phyloP scores from a whole-genome alignment of 257 asterid genomes.

The Asclepias syriaca region DNA sequence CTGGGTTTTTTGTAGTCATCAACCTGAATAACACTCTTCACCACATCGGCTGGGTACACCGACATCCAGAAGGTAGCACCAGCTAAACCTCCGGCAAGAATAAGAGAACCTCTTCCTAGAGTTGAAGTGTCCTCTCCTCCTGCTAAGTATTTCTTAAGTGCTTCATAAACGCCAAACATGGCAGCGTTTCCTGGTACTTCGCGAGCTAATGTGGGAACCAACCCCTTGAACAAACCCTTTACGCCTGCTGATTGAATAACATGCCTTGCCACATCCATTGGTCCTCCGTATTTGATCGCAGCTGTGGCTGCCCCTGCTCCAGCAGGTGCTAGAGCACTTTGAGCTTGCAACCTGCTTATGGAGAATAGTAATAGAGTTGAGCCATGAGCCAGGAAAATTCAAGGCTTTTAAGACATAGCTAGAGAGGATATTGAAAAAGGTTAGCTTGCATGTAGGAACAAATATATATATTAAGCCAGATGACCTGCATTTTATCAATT shows the following conservation, averaged over 20 bases:
- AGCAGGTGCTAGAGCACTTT: slow-evolving; percentile 46
- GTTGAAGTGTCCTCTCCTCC: slow-evolving; percentile 65
- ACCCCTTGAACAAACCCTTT: slow-evolving; percentile 70
- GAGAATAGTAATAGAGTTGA: background rate
- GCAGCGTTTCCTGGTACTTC: slow-evolving; percentile 85
- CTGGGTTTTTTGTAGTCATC: slow-evolving; percentile 73
- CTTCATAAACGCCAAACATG: slow-evolving; percentile 85
- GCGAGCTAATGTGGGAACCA: slow-evolving; percentile 68
- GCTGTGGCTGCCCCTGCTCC: slow-evolving; percentile 30
- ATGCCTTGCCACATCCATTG: slow-evolving; percentile 76
- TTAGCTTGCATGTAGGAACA: background rate
- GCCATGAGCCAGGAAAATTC: background rate
- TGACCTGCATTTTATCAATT: slow-evolving; percentile 86
- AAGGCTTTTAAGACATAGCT: too few species aligned
- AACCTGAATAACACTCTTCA: slow-evolving; percentile 74
- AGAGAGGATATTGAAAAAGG: background rate
- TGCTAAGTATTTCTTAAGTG: slow-evolving; percentile 54
- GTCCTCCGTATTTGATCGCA: slow-evolving; percentile 62
- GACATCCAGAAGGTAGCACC: slow-evolving; percentile 72
- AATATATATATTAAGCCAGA: background rate
- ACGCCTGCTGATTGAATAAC: slow-evolving; percentile 62
- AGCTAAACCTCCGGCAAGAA: slow-evolving; percentile 69
- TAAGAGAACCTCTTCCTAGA: slow-evolving; percentile 61
- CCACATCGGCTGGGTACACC: slow-evolving; percentile 75
- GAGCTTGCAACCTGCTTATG: slow-evolving; percentile 72